phyloP scores from a whole-genome alignment of 31 red algal genomes.

The Porphyra umbilicalis region DNA sequence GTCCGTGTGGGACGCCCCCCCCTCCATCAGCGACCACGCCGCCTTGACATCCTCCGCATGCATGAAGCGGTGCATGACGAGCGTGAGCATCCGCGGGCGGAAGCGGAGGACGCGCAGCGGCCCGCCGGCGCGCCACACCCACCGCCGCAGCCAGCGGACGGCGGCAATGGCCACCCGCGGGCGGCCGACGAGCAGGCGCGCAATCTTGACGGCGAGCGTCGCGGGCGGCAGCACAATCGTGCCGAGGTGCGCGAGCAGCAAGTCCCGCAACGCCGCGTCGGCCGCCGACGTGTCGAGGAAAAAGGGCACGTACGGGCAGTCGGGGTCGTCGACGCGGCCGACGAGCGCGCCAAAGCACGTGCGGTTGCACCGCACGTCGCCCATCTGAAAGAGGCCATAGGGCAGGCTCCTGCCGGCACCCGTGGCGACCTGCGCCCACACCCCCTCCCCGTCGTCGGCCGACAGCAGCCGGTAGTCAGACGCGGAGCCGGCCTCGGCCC shows the following conservation, averaged over 20 bases:
- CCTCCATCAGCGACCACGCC: slow-evolving; percentile 63
- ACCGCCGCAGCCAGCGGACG: slow-evolving; percentile 7
- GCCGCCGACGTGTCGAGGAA: slow-evolving; percentile 34
- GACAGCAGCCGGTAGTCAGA: slow-evolving; percentile 26
- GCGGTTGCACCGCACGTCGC: slow-evolving; percentile 79
- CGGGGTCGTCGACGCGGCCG: slow-evolving; percentile 9
- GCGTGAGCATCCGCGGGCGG: slow-evolving; percentile 31
- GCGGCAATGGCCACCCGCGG: slow-evolving; percentile 26
- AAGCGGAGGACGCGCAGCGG: slow-evolving; percentile 16
- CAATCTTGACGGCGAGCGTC: slow-evolving; percentile 22
- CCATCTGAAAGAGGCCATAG: slow-evolving; percentile 64
- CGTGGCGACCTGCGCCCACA: slow-evolving; percentile 68
- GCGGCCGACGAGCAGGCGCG: slow-evolving; percentile 25
- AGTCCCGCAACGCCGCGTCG: slow-evolving; percentile 39
- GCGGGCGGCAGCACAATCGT: slow-evolving; percentile 27
- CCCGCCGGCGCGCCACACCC: slow-evolving; percentile 34
- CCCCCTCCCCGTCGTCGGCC: slow-evolving; percentile 64
- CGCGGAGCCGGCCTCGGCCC: slow-evolving; percentile 3
- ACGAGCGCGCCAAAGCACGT: slow-evolving; percentile 47
- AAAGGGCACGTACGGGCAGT: slow-evolving; percentile 23
- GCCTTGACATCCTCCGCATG: slow-evolving; percentile 47
- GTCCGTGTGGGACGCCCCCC: slow-evolving; percentile 18
- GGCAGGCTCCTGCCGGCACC: slow-evolving; percentile 66
- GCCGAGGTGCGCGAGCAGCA: slow-evolving; percentile 35
- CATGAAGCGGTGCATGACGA: slow-evolving; percentile 93